phyloP scores from a whole-genome alignment of 352 stramenopile genomes.

The Phytophthora litchii region DNA sequence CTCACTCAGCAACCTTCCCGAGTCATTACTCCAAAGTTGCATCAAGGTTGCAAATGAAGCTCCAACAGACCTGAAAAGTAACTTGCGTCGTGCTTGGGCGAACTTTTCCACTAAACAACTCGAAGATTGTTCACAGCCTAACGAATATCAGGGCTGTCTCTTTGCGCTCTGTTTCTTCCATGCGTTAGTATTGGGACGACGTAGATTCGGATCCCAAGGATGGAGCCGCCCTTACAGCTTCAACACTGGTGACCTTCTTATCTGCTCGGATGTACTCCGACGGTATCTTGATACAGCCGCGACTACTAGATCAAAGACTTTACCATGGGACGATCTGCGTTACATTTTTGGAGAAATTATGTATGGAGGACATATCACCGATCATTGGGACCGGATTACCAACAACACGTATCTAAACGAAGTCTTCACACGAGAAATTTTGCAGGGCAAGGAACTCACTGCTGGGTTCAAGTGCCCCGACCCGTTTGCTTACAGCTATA shows the following conservation, averaged over 20 bases:
- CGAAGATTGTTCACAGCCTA: constrained; percentile 67
- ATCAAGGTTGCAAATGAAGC: constrained; percentile 90
- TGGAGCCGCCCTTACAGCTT: constrained; percentile 95
- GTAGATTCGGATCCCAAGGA: constrained; percentile 91
- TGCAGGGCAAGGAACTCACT: constrained; percentile 60
- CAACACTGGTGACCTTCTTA: constrained; percentile 94
- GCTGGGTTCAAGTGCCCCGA: constrained; percentile 84
- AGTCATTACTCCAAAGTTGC: constrained; percentile 83
- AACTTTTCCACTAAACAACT: constrained; percentile 84
- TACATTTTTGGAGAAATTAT: constrained; percentile 95
- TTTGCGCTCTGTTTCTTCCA: constrained; percentile 96
- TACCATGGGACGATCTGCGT: constrained; percentile 84
- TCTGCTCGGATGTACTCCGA: constrained; percentile 85
- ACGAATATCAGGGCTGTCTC: constrained; percentile 92
- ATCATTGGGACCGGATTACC: constrained; percentile 86
- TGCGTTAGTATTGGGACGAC: constrained; percentile 88
- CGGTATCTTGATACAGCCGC: constrained; percentile 63
- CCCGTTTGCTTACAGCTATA: constrained; percentile 78
- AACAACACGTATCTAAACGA: constrained; percentile 77
- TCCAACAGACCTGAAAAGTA: constrained; percentile 83
- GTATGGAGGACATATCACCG: constrained; percentile 89
- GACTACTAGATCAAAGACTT: constrained; percentile 32
- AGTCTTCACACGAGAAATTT: constrained; percentile 68
- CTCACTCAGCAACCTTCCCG: constrained; percentile 90
- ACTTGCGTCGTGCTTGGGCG: constrained; percentile 79